Evolutionary conservation across 179 eudicot species (phyloP), one percentile per base, ranked within the genome.

Genomic region (Spergularia azorica): DNA sequence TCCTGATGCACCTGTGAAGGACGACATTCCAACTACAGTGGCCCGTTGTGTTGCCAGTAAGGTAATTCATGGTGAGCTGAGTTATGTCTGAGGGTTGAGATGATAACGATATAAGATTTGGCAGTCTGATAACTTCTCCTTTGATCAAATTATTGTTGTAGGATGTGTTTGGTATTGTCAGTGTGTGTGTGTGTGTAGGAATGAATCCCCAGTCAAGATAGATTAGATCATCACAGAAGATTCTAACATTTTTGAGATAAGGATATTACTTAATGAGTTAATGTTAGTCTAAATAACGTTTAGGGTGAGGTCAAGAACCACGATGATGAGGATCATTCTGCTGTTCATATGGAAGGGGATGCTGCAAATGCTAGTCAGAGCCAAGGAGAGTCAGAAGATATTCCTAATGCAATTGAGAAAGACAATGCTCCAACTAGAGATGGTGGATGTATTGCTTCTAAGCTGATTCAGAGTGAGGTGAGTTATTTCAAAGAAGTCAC

Each of bases 371-470:
- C 63, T 14, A 57, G 20, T 65, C 14, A 21, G 76, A 72, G 68
- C 36, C 76, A 75, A 20, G 12, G 38, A 26, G 52, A 58, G 70
- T 5, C 18, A 52, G 50, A 63, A 20, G 56, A 41, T 74, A 55
- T 62, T 32, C 38, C 70, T 18, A 58, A 63, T 17, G 81, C 48
- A 52, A 72, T 56, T 62, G 70, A 65, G 72, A 18, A 78, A 46
- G 60, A 67, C 36, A 79, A 67, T 61, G 55, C 12, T 15, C 13
- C 52, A 17, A 63, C 21, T 17, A 16, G n/a, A 4, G 65, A 39
- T 71, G 18, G 46, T 20, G 56, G 65, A 63, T 71, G 58, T 71
- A 14, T 36, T 11, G 13, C 76, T 71, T 54, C 57, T 63, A 65
- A 70, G 20, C 51, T 32, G 68, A 38, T 14, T 52, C 74, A 48